phyloP scores from a whole-genome alignment of 768 basidiomycete genomes.

The Phlebiopsis gigantea region DNA sequence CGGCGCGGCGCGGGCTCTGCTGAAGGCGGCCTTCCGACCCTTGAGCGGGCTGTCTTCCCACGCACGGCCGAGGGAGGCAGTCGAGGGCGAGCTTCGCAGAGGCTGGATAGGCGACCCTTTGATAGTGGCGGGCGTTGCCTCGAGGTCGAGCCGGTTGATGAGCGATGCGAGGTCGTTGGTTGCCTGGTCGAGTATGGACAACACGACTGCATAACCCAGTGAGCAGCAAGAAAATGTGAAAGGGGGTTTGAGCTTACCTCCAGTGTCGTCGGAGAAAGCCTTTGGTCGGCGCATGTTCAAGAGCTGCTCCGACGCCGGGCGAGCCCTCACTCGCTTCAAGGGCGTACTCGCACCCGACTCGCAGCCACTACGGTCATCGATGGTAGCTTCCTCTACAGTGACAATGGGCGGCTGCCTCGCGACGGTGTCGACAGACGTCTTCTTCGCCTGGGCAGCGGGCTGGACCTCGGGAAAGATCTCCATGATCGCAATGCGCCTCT shows the following conservation, averaged over 20 bases:
- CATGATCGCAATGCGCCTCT: slow-evolving; percentile 47
- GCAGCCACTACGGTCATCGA: slow-evolving; percentile 39
- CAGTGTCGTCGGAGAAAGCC: slow-evolving; percentile 45
- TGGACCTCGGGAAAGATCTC: slow-evolving; percentile 53
- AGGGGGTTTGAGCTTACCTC: slow-evolving; percentile 33
- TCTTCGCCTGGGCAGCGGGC: not conserved
- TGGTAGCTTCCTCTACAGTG: slow-evolving; percentile 47
- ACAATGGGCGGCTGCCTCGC: slow-evolving; percentile 24
- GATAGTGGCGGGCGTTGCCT: slow-evolving; percentile 63
- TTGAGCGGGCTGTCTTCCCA: slow-evolving; percentile 30
- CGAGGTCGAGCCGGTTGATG: slow-evolving; percentile 75
- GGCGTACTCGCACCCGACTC: slow-evolving; percentile 24
- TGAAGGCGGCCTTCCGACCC: slow-evolving; percentile 6
- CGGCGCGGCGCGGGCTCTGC: slow-evolving; percentile 5
- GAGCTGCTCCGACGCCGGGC: slow-evolving; percentile 65
- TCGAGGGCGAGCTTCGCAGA: slow-evolving; percentile 1
- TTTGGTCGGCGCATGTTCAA: slow-evolving; percentile 43
- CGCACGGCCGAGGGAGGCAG: slow-evolving; percentile 1
- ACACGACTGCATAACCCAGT: slow-evolving; percentile 36
- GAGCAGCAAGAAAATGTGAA: not conserved
- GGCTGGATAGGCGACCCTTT: slow-evolving; percentile 28
- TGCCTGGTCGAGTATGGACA: slow-evolving; percentile 72
- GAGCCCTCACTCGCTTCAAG: slow-evolving; percentile 36
- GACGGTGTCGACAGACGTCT: slow-evolving; percentile 8
- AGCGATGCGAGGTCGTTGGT: slow-evolving; percentile 76